Percentiles rank a stretch among this genome's conserved stretches.
phyloP scores from a whole-genome alignment of 441 rosid species.

The Manihot esculenta region DNA sequence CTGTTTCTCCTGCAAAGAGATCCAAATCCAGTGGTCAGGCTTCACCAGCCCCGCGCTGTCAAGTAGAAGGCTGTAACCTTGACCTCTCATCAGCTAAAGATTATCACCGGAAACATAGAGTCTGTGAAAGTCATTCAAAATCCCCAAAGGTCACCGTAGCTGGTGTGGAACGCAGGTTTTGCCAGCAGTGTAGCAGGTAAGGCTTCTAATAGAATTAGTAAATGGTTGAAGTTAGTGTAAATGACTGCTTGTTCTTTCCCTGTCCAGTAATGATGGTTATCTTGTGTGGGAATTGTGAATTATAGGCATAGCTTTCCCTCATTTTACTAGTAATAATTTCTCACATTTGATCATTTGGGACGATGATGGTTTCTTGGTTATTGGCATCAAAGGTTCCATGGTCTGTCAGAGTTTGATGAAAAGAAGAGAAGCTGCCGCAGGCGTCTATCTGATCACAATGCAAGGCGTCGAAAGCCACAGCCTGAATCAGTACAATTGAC shows the following conservation, averaged over 20 bases:
- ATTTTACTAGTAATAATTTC: background rate
- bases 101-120: constrained; percentile 79
- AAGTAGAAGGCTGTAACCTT: constrained; percentile 81
- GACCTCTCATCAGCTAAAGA: constrained; percentile 82
- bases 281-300: constrained; percentile 4
- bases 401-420: constrained; percentile 81
- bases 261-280: constrained; percentile 3
- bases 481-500: constrained; percentile 51
- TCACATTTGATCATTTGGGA: background rate
- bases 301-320: background rate
- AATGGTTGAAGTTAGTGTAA: background rate
- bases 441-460: constrained; percentile 92
- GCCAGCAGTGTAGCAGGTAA: constrained; percentile 98
- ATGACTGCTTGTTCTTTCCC: constrained; percentile 5
- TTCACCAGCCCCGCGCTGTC: constrained; percentile 48
- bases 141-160: constrained; percentile 68
- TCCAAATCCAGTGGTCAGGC: constrained; percentile 51
- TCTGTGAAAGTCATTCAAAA: constrained; percentile 82
- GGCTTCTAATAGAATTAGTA: background rate
- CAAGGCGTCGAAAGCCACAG: constrained; percentile 92
- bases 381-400: constrained; percentile 66
- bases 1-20: constrained; percentile 54
- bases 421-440: constrained; percentile 92
- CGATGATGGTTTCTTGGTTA: constrained; percentile 16
- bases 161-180: constrained; percentile 82